Percentiles rank a stretch among this genome's conserved stretches.
Conservation (phyloP, 305 asterid species). For the Solanum hybrid region DNA sequence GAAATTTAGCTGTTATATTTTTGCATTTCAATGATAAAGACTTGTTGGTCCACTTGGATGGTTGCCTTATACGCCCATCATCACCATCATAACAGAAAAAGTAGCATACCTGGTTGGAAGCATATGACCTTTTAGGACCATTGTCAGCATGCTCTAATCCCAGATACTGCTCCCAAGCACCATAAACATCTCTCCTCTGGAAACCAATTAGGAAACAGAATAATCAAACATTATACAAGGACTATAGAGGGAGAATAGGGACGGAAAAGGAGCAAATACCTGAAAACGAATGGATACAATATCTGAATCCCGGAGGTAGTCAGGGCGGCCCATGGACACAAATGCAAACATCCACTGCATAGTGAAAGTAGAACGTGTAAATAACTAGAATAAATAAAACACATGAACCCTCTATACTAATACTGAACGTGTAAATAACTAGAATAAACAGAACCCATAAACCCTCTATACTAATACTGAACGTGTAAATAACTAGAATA, state of each 20-base stretch:
- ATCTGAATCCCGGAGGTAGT: constrained; percentile 67
- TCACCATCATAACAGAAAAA: background rate
- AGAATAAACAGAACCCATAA: background rate
- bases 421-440: background rate
- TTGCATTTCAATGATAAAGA: background rate
- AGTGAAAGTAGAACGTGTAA: background rate
- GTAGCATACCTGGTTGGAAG: constrained; percentile 39
- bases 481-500: too few relatives aligned
- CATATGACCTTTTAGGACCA: constrained; percentile 41
- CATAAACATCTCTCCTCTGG: constrained; percentile 49
- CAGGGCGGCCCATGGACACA: constrained; percentile 61
- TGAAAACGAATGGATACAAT: constrained; percentile 55
- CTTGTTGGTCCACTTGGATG: background rate
- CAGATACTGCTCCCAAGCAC: constrained; percentile 56
- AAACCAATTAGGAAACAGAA: constrained; percentile 5
- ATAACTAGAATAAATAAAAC: background rate
- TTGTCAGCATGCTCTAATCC: constrained; percentile 53
- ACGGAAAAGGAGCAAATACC: constrained; percentile 19
- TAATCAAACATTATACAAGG: background rate
- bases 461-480: background rate
- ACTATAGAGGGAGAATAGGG: background rate
- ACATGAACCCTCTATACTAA: background rate
- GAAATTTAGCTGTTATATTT: background rate
- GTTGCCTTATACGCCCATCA: background rate
- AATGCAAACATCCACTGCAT: constrained; percentile 68